These are phyloP conservation scores for Colletotrichum camelliae DNA, from an alignment of 2,329 filamentous ascomycete genomes.

Conservation along the genomic window DNA sequence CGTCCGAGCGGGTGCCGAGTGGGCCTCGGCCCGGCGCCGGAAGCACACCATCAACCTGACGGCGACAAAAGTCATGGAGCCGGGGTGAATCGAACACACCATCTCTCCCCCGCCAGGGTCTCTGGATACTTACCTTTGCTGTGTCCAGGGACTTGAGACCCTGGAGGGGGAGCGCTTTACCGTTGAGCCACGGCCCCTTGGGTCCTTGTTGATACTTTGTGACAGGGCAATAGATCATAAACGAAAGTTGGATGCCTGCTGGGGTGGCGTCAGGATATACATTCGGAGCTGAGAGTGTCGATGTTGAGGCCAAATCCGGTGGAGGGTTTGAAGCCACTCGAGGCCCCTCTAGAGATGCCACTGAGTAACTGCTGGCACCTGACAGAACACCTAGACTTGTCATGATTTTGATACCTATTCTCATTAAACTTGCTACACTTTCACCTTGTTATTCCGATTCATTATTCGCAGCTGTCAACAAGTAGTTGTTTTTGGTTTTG, in stretches of 20 bases:
- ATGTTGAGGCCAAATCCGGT: neutral
- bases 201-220: neutral
- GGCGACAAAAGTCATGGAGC: too few species aligned
- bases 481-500: too few species aligned
- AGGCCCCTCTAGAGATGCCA: neutral
- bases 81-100: too few species aligned
- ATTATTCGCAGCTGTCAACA: neutral
- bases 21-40: neutral
- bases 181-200: neutral
- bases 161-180: too few species aligned
- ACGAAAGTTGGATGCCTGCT: neutral
- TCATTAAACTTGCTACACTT: neutral
- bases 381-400: neutral
- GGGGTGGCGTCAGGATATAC: neutral
- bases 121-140: too few species aligned
- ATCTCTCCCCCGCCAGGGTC: too few species aligned
- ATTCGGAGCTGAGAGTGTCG: neutral
- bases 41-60: too few species aligned
- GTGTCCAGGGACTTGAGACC: too few species aligned
- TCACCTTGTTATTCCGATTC: rapidly evolving
- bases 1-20: neutral
- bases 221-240: neutral
- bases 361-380: neutral
- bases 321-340: too few species aligned
- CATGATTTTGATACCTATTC: neutral